Evolutionary conservation across 2,329 filamentous ascomycete genomes (phyloP), one percentile per base, ranked within the genome.

Genomic region (Fusarium foetens): DNA sequence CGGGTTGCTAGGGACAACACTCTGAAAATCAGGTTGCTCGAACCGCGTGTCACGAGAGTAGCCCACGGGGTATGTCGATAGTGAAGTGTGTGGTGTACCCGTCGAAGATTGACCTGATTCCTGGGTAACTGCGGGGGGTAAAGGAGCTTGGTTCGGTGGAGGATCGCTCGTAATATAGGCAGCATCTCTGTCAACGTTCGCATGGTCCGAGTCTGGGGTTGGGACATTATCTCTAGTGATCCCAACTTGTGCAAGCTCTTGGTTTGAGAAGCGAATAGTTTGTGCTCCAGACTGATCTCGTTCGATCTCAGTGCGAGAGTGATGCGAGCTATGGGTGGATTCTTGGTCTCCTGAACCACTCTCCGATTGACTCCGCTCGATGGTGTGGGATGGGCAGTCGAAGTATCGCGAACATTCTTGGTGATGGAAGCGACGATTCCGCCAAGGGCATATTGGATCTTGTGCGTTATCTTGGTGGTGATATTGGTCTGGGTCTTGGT

Each of bases 311-410:
- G 39, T 52, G 38, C 49, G 46, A 63, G 69, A 33, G 23, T 16
- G 62, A 49, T 52, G 64, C 35, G 49, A 43, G 42, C 46, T 53
- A 45, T 64, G 58, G 11, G 71, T 72, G 17, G 72, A 70, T 39
- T 75, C 71, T 65, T 78, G 77, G n/a, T 78, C 78, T 36, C 39
- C 59, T 12, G 75, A 73, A 33, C 65, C 59, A 16, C 57, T 59
- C 29, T 73, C 63, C 41, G 81, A 81, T 25, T 80, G 65, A 33
- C 73, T 75, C 57, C 85, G 81, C 73, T 83, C 82, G 49, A 85
- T 72, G 23, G 79, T 68, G 63, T 87, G 86, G 8, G 84, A 82
- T 36, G 85, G 86, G 46, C 85, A 87, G 77, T 87, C 86, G 63
- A 85, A 82, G 75, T 81, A 87, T 51, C 81, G 82, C 16, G 81